phyloP scores from a whole-genome alignment of 305 asterid genomes.

The Fraxinus paxiana region DNA sequence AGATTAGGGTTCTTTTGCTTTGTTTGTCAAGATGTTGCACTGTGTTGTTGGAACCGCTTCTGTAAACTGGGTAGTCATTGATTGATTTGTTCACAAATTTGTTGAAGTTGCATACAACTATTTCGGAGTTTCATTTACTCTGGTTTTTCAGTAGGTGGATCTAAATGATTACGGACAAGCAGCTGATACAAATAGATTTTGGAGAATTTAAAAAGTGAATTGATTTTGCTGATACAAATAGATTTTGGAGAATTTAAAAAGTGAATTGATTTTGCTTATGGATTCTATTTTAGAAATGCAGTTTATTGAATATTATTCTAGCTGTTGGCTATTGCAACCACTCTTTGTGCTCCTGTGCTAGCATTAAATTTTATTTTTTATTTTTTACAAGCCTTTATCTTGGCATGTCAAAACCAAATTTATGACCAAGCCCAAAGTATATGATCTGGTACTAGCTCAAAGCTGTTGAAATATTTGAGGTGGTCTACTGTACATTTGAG shows the following conservation, averaged over 20 bases:
- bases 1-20: background rate
- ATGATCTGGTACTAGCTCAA: background rate
- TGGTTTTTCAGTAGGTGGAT: background rate
- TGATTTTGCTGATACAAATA: background rate
- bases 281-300: background rate
- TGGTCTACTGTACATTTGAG: slow-evolving; percentile 3
- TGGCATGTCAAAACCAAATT: background rate
- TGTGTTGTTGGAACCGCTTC: background rate
- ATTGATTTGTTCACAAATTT: slow-evolving; percentile 3
- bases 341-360: background rate
- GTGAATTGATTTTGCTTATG: background rate
- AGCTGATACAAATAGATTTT: slow-evolving; percentile 7
- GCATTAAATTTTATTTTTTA: background rate
- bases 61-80: slow-evolving; percentile 2
- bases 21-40: background rate
- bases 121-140: slow-evolving; percentile 8
- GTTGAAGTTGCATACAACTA: slow-evolving; percentile 19
- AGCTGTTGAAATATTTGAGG: slow-evolving; percentile 1
- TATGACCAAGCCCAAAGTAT: background rate
- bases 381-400: background rate
- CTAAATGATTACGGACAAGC: background rate
- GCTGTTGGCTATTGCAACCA: background rate
- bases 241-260: slow-evolving; percentile 19
- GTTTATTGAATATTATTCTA: background rate
- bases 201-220: slow-evolving; percentile 12